Percentiles rank a stretch among this genome's conserved stretches.
Conservation (phyloP, 495 filamentous ascomycete genomes). For the Podospora didyma region DNA sequence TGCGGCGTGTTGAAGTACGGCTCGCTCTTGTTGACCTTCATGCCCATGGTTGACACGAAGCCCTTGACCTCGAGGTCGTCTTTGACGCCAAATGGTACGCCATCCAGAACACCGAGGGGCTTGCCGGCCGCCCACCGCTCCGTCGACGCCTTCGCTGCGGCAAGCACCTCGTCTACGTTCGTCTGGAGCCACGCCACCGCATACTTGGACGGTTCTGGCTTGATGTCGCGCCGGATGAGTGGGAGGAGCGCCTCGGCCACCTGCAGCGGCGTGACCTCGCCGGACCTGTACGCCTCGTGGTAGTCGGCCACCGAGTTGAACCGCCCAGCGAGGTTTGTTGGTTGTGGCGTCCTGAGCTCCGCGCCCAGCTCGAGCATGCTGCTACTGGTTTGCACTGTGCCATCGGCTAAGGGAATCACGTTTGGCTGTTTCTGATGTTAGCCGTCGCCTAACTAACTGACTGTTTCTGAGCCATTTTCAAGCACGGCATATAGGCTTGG, state of each 20-base stretch:
- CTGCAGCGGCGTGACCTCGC: constrained; percentile 62
- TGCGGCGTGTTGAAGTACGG: constrained; percentile 30
- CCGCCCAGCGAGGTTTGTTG: constrained; percentile 35
- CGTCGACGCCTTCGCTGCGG: constrained; percentile 68
- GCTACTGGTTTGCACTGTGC: constrained; percentile 14
- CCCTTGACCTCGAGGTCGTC: constrained; percentile 78
- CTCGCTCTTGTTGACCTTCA: constrained; percentile 32
- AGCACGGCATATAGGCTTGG: too few relatives aligned
- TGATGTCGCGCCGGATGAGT: constrained; percentile 57
- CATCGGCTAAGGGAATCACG: constrained; percentile 60
- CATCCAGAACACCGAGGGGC: constrained; percentile 67
- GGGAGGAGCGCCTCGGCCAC: constrained; percentile 69
- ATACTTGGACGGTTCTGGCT: constrained; percentile 49
- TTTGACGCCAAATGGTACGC: constrained; percentile 82
- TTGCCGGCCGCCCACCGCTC: constrained; percentile 61
- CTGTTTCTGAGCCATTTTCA: too few relatives aligned
- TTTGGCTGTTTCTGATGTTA: constrained; percentile 51
- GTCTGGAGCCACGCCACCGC: constrained; percentile 62
- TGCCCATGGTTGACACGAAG: constrained; percentile 61
- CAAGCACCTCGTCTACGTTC: constrained; percentile 55
- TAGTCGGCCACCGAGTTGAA: constrained; percentile 77
- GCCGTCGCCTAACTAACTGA: too few relatives aligned
- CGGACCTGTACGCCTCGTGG: constrained; percentile 64
- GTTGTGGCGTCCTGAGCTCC: constrained; percentile 28
- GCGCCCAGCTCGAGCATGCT: constrained; percentile 30